Base-by-base conservation (phyloP, 306 rosid genomes). In the Castanea crenata region DNA sequence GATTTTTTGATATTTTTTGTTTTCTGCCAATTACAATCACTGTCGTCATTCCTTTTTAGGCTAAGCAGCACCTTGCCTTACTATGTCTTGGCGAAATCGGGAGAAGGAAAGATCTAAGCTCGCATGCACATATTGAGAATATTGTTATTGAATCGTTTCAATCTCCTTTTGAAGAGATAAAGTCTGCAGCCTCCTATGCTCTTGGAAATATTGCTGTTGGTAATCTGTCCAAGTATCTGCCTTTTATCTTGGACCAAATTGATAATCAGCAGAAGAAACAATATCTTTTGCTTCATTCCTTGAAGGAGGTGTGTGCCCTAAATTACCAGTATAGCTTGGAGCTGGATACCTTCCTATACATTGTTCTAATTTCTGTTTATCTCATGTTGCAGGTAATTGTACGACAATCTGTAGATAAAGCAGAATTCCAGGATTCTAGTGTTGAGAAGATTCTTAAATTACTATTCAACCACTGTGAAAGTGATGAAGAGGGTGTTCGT, bases 181-280 rank as follows among this genome's bases (percentile, higher is more conserved):
- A 96, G 81, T 96, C 99, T 83, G 99, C 99, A 31, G 98, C 99
- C 55, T 96, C 99, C 31, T 96, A 96, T 59, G 99, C 99, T 73
- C 99, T 96, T 79, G 99, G 99, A 41, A 96, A 96, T 85, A 91
- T 96, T 84, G 98, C 98, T 80, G 98, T 96, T 78, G 99, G 98
- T 63, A 96, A 96, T 83, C 94, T 96, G 16, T 88, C 97, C 64
- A 96, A 93, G 87, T 96, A 93, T 91, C 87, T 96, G 87, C 99
- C 97, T 67, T 96, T 96, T 85, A 96, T 96, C 81, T 88, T 96
- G 94, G 93, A 96, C 85, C 99, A 93, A 87, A 96, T 96, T 71
- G 98, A 96, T 85, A 96, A 96, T 88, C 99, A 96, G 87, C 99
- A 96, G 90, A 96, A 96, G 89, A 96, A 96, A 75, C 99, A 96